Evolutionary conservation across 139 green algal genomes (phyloP).

Genomic region (Tetradesmus lagerheimii): DNA sequence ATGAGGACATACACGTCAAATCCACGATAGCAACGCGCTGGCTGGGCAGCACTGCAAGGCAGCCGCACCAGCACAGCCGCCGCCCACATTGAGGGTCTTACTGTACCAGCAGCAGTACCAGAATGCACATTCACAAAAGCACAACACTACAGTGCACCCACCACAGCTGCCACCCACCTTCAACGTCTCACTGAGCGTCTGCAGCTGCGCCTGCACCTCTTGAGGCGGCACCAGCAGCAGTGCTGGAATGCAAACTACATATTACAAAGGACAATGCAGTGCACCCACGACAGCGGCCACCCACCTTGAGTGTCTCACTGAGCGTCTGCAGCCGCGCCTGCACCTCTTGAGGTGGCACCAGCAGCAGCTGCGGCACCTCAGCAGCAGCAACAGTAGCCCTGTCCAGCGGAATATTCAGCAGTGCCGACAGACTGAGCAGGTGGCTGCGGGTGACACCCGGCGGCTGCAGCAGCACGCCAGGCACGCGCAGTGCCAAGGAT

Average conservation of each 20-base stretch:
- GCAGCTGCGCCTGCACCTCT: neutral
- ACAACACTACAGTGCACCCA: no score
- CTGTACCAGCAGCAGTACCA: neutral
- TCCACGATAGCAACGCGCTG: no score
- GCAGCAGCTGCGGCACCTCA: slow-evolving; percentile 35
- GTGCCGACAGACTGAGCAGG: slow-evolving; percentile 20
- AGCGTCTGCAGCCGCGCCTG: neutral
- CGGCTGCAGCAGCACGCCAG: slow-evolving; percentile 25
- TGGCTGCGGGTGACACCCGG: slow-evolving; percentile 19
- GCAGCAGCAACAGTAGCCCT: slow-evolving; percentile 20
- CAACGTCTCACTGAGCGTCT: neutral
- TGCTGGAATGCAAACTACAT: neutral
- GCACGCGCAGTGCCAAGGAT: neutral
- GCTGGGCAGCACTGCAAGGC: no score
- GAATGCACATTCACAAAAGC: neutral
- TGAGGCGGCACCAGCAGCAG: slow-evolving; percentile 26
- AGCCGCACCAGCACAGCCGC: no score
- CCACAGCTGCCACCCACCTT: neutral
- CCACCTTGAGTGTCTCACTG: neutral
- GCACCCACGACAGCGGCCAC: neutral
- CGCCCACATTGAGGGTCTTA: neutral
- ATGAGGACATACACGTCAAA: no score
- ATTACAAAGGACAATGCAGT: neutral
- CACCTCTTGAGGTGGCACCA: slow-evolving; percentile 24
- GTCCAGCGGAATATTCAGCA: slow-evolving; percentile 31